Conservation (phyloP, 2,329 filamentous ascomycete species). For the Apiospora hydei region DNA sequence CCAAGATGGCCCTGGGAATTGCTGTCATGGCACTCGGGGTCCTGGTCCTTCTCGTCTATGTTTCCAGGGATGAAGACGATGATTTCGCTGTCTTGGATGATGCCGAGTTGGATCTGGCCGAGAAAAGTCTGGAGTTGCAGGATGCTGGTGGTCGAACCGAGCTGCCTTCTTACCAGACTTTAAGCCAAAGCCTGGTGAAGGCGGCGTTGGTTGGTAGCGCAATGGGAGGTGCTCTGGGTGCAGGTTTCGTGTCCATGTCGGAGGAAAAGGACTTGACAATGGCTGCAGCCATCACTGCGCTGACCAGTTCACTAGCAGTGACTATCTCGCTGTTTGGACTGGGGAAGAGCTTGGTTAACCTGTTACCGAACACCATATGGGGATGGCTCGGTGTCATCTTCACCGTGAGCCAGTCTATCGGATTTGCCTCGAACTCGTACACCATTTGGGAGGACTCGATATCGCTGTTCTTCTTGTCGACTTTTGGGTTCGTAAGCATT, state of each 20-base stretch:
- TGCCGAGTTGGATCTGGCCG: slow-evolving; percentile 64
- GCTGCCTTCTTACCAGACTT: slow-evolving; percentile 43
- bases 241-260: slow-evolving; percentile 41
- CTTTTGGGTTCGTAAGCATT: slow-evolving; percentile 81
- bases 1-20: slow-evolving; percentile 85
- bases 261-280: slow-evolving; percentile 50
- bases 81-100: slow-evolving; percentile 62
- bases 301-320: slow-evolving; percentile 53
- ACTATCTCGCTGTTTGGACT: slow-evolving; percentile 50
- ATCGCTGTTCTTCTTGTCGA: slow-evolving; percentile 86
- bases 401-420: slow-evolving; percentile 85
- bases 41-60: slow-evolving; percentile 75
- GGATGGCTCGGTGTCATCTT: slow-evolving; percentile 85
- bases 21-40: slow-evolving; percentile 73
- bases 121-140: slow-evolving; percentile 63
- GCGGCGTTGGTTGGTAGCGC: slow-evolving; percentile 46
- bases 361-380: slow-evolving; percentile 81
- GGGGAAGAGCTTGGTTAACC: slow-evolving; percentile 54
- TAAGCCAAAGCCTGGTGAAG: slow-evolving; percentile 49
- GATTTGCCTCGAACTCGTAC: slow-evolving; percentile 97
- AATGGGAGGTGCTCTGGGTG: slow-evolving; percentile 44
- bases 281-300: slow-evolving; percentile 49
- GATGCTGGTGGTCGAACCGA: slow-evolving; percentile 40
- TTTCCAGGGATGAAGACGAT: slow-evolving; percentile 64
- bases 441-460: slow-evolving; percentile 99